Evolutionary conservation across 495 filamentous ascomycete genomes (phyloP).

Genomic region (Trichoderma orchidacearum): DNA sequence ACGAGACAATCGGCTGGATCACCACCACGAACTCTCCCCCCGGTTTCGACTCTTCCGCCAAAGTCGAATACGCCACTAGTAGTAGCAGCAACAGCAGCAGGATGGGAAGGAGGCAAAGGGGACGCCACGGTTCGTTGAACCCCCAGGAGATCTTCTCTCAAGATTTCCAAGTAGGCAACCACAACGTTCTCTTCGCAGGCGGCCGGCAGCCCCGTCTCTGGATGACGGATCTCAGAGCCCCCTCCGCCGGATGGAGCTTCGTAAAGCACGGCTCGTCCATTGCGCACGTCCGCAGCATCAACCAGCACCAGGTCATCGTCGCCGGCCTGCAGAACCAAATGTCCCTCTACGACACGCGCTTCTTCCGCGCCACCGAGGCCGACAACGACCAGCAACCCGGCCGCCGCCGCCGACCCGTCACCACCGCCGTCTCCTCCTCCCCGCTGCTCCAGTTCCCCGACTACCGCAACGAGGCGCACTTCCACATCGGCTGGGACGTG

Average conservation of each 20-base stretch:
- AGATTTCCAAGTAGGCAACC: conserved; percentile 14
- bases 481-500: conserved; percentile 23
- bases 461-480: conserved; percentile 20
- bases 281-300: conserved; percentile 17
- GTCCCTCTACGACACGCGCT: conserved; percentile 26
- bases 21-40: neutral
- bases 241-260: conserved; percentile 5
- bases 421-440: neutral
- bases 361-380: neutral
- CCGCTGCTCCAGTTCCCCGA: conserved; percentile 21
- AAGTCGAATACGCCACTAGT: no score
- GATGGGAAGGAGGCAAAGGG: neutral
- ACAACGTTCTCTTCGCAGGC: conserved; percentile 18
- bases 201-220: conserved; percentile 19
- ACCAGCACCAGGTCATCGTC: conserved; percentile 19
- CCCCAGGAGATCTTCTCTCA: conserved; percentile 4
- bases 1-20: neutral
- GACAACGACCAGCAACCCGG: no score
- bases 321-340: conserved; percentile 20
- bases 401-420: no score
- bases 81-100: neutral
- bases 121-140: neutral
- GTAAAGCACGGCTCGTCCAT: conserved; percentile 9
- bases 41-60: neutral
- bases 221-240: conserved; percentile 17